phyloP scores from a whole-genome alignment of 352 stramenopile species.

The Peronospora belbahrii region DNA sequence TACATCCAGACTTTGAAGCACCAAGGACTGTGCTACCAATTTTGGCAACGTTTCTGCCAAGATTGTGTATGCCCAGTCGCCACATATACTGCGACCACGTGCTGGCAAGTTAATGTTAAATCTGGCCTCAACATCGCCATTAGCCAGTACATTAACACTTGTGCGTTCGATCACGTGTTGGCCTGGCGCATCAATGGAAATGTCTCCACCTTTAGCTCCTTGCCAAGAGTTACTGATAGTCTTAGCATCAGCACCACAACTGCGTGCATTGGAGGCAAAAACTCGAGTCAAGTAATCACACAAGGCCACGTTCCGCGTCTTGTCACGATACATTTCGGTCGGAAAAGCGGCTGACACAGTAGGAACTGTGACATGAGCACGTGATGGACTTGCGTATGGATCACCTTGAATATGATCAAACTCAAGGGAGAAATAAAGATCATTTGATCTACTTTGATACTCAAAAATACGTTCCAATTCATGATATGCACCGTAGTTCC shows the following conservation, averaged over 20 bases:
- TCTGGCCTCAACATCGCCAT: constrained; percentile 84
- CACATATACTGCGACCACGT: constrained; percentile 89
- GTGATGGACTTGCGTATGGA: constrained; percentile 92
- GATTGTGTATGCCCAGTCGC: constrained; percentile 88
- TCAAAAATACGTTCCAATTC: constrained; percentile 55
- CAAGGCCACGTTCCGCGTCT: constrained; percentile 76
- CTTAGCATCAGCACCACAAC: constrained; percentile 57
- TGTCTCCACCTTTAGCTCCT: constrained; percentile 90
- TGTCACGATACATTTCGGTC: constrained; percentile 58
- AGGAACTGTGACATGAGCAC: constrained; percentile 86
- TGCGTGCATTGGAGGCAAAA: constrained; percentile 58
- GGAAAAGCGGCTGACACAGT: constrained; percentile 73
- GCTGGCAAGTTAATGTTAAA: constrained; percentile 95
- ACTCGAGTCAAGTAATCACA: constrained; percentile 88
- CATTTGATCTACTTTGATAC: constrained; percentile 14
- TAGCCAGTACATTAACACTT: constrained; percentile 69
- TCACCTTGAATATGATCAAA: constrained; percentile 93
- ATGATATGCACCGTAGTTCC: constrained; percentile 84
- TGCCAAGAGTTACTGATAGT: constrained; percentile 68
- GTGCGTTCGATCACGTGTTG: constrained; percentile 93
- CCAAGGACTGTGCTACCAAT: constrained; percentile 75
- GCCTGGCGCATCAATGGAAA: constrained; percentile 88
- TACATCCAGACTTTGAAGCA: constrained; percentile 67
- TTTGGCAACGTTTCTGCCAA: constrained; percentile 84
- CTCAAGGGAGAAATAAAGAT: constrained; percentile 69